These are phyloP conservation scores for Penicillium desertorum DNA, from an alignment of 495 filamentous ascomycete species.

Conservation along the genomic window DNA sequence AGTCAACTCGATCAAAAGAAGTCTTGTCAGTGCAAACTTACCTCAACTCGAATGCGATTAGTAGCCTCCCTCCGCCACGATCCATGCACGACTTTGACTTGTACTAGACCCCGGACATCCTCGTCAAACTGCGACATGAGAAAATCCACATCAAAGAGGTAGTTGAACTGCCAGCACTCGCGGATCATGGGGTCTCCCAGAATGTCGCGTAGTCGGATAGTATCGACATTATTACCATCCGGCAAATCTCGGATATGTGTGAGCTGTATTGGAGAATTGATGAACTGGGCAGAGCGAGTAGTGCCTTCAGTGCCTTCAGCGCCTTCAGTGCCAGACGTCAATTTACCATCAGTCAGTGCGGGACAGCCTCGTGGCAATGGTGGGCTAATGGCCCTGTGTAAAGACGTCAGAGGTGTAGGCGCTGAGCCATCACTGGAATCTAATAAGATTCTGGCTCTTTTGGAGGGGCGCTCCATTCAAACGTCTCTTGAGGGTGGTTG, in stretches of 20 bases:
- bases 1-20: neutral
- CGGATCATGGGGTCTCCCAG: conserved; percentile 78
- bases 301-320: neutral
- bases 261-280: conserved; percentile 70
- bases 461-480: conserved; percentile 10
- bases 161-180: conserved; percentile 92
- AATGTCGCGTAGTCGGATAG: conserved; percentile 67
- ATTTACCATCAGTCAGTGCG: neutral
- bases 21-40: conserved; percentile 33
- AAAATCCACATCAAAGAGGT: conserved; percentile 78
- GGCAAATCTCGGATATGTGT: conserved; percentile 69
- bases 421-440: neutral
- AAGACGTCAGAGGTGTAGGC: neutral
- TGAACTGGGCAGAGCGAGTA: conserved; percentile 4
- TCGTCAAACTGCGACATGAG: conserved; percentile 66
- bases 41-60: conserved; percentile 60
- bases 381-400: conserved; percentile 8
- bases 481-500: neutral
- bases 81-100: conserved; percentile 79
- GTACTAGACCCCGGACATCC: conserved; percentile 62
- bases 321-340: neutral
- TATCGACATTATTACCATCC: conserved; percentile 60
- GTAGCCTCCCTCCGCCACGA: conserved; percentile 78
- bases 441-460: neutral
- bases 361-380: neutral